Evolutionary conservation across 495 filamentous ascomycete genomes (phyloP), one percentile per base, ranked within the genome.

Genomic region (Diplogelasinospora grovesii): DNA sequence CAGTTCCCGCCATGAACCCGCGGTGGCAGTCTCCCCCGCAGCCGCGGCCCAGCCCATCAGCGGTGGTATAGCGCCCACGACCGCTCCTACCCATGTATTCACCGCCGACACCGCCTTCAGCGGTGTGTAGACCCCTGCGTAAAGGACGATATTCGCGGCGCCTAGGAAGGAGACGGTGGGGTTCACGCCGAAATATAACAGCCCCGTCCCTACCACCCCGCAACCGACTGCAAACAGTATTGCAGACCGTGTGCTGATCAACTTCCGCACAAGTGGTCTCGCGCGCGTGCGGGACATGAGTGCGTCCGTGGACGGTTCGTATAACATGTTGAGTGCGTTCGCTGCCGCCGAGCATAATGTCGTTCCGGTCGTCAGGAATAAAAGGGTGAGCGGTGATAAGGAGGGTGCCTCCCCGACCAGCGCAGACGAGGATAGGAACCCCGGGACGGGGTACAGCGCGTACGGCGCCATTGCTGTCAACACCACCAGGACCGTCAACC

Each of bases 31-130:
- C 29, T 75, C 83, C 63, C 94, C 86, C 30, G 88, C 89, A 0
- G 85, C 85, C 2, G 89, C 92, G 0, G 90, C 82, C 92, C 92
- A 98, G 53, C 92, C 92, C 92, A 98, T 98, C 34, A 98, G 56
- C 4, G 92, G 92, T 0, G 92, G 92, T 30, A 98, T 95, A 1
- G 82, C 89, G 33, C 92, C 92, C 0, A 98, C 86, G 2, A 98
- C 43, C 9, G 92, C 92, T 20, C 92, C 92, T 8, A 88, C 81
- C 92, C 92, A 98, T 0, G 92, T 98, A 56, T 98, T 98, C 30
- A 89, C 59, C 4, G 85, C 86, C 18, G 81, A 83, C 0, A 97
- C 63, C 1, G 89, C 79, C 58, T 98, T 98, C 52, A 97, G 57
- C 0, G 92, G 89, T 0, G 92, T 98, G 54, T 98, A 98, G 1